phyloP scores from a whole-genome alignment of 192 early-diverging fungal species.

The Rhizophagus sp. region DNA sequence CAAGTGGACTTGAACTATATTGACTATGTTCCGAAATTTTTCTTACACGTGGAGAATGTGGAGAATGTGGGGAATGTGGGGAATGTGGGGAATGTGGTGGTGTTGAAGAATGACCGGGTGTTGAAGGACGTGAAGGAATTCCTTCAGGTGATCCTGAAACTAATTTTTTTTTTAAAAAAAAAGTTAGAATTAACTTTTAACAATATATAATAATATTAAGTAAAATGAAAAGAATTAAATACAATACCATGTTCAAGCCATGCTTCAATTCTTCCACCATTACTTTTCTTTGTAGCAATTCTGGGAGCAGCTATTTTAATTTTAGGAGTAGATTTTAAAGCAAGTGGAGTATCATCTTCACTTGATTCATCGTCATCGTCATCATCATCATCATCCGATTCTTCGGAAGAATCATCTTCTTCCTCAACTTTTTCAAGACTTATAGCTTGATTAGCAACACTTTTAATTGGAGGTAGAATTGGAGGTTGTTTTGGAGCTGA shows the following conservation, averaged over 20 bases:
- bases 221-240: neutral
- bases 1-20: slow-evolving; percentile 4
- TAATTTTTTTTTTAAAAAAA: neutral
- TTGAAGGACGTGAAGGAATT: neutral
- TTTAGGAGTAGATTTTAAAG: slow-evolving; percentile 8
- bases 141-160: neutral
- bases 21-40: neutral
- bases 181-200: neutral
- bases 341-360: slow-evolving; percentile 19
- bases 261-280: neutral
- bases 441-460: neutral
- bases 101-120: neutral
- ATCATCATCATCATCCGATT: slow-evolving; percentile 29
- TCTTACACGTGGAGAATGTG: neutral
- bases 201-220: neutral
- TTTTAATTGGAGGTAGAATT: neutral
- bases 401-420: slow-evolving; percentile 26
- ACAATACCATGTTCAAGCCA: slow-evolving; percentile 16
- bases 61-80: neutral
- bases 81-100: no score
- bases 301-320: slow-evolving; percentile 12
- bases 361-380: slow-evolving; percentile 20
- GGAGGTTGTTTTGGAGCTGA: neutral
- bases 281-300: neutral
- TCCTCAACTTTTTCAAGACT: slow-evolving; percentile 4